Conservation (phyloP, 2,329 filamentous ascomycete species). For the Passalora sequoiae region DNA sequence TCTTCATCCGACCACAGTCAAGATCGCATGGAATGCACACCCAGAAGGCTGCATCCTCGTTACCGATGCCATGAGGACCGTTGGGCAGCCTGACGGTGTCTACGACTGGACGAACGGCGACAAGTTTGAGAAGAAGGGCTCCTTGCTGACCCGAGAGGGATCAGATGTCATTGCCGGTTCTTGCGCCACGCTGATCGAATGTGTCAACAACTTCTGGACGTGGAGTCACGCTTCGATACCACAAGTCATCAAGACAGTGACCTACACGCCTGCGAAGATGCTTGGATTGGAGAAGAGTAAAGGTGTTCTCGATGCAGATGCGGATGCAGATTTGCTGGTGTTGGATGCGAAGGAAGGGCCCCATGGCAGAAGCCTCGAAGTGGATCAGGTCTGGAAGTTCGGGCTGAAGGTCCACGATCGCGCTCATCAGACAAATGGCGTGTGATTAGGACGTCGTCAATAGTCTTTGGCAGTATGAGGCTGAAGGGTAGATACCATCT, state of each 20-base stretch:
- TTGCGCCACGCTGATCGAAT: conserved; percentile 61
- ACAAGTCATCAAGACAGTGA: conserved; percentile 66
- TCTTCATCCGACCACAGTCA: conserved; percentile 79
- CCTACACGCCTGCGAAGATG: conserved; percentile 71
- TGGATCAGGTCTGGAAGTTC: conserved; percentile 81
- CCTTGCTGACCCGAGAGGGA: conserved; percentile 68
- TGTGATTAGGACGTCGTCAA: too few species aligned
- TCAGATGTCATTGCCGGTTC: conserved; percentile 67
- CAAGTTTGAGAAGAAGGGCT: conserved; percentile 63
- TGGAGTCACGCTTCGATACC: conserved; percentile 67
- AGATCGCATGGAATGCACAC: conserved; percentile 82
- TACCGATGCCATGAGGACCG: conserved; percentile 85
- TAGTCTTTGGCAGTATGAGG: too few species aligned
- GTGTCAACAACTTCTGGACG: conserved; percentile 72
- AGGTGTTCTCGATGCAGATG: conserved; percentile 49
- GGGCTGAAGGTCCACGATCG: conserved; percentile 48
- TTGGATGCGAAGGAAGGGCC: conserved; percentile 48
- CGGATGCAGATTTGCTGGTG: conserved; percentile 57
- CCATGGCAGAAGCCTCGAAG: conserved; percentile 50
- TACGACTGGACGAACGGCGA: conserved; percentile 81
- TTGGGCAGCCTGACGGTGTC: conserved; percentile 74
- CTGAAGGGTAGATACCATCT: too few species aligned
- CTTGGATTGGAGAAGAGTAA: conserved; percentile 63
- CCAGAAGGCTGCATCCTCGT: conserved; percentile 81
- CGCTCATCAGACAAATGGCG: conserved; percentile 4